phyloP scores from a whole-genome alignment of 164 flowering plant genomes.

The Aristolochia californica region DNA sequence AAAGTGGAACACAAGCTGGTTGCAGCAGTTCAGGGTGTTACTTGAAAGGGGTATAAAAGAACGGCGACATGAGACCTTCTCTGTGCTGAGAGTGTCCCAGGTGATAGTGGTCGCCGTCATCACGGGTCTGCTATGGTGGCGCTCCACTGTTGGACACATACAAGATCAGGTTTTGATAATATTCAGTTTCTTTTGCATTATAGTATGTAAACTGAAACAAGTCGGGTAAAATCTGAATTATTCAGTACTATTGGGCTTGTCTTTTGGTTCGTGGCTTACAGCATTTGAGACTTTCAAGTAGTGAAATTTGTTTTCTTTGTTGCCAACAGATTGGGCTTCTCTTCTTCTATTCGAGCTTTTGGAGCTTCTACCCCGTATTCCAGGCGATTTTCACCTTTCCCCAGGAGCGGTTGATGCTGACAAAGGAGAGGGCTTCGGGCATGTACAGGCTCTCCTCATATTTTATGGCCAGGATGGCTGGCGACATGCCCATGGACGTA shows the following conservation, averaged over 20 bases:
- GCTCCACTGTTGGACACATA: conserved; percentile 1
- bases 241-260: too few species aligned
- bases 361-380: conserved; percentile 9
- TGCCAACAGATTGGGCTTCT: conserved; percentile 7
- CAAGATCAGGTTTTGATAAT: conserved; percentile 16
- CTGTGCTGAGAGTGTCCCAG: conserved; percentile 8
- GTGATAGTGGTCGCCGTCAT: conserved; percentile 9
- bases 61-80: conserved; percentile 12
- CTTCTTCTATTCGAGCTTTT: conserved; percentile 9
- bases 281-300: too few species aligned
- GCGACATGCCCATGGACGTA: conserved; percentile 44
- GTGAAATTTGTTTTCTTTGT: too few species aligned
- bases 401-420: conserved; percentile 5
- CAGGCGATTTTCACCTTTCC: conserved; percentile 10
- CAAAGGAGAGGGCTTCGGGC: conserved; percentile 8
- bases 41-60: conserved; percentile 11
- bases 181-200: too few species aligned
- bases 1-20: conserved; percentile 36
- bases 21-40: conserved; percentile 11
- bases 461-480: conserved; percentile 3
- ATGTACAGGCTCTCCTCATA: conserved; percentile 8
- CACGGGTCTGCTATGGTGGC: conserved; percentile 13
- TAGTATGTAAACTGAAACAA: too few species aligned
- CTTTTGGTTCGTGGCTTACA: too few species aligned
- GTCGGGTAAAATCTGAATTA: too few species aligned